phyloP scores from a whole-genome alignment of 148 eudicot species.

The Camellia sinensis region DNA sequence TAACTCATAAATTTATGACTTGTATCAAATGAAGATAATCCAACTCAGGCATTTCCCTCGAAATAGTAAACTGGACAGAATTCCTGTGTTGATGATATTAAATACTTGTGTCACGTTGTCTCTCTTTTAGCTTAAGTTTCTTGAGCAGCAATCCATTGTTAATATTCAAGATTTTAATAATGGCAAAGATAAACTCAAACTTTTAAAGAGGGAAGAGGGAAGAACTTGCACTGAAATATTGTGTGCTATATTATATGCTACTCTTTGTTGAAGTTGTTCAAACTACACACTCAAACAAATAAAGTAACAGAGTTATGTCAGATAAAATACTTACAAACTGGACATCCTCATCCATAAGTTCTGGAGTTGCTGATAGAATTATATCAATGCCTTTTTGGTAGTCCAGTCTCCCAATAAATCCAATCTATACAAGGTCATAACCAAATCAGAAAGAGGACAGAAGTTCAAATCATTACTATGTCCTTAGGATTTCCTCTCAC shows the following conservation, averaged over 20 bases:
- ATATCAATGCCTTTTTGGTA: slow-evolving; percentile 94
- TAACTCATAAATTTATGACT: not conserved
- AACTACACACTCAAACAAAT: not conserved
- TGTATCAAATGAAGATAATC: not conserved
- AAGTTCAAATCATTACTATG: not conserved
- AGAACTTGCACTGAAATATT: not conserved
- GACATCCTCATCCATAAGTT: slow-evolving; percentile 75
- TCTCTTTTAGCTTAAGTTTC: not conserved
- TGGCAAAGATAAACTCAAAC: not conserved
- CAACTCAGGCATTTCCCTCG: not conserved
- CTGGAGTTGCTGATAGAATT: slow-evolving; percentile 69
- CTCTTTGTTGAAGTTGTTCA: not conserved
- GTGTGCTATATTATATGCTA: no score
- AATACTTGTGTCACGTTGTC: not conserved
- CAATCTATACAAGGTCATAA: slow-evolving; percentile 51
- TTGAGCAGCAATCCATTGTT: slow-evolving; percentile 4
- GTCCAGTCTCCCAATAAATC: slow-evolving; percentile 94
- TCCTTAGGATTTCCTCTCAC: slow-evolving; percentile 39
- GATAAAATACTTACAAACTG: slow-evolving; percentile 75
- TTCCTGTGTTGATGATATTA: not conserved
- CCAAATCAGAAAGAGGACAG: slow-evolving; percentile 10
- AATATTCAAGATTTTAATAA: not conserved
- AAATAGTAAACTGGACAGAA: not conserved
- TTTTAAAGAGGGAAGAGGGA: not conserved
- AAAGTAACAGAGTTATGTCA: not conserved